Percentiles rank a stretch among this genome's conserved stretches.
These are phyloP conservation scores for Microdochium nivale DNA, from an alignment of 2,329 filamentous ascomycete species.

Conservation along the genomic window DNA sequence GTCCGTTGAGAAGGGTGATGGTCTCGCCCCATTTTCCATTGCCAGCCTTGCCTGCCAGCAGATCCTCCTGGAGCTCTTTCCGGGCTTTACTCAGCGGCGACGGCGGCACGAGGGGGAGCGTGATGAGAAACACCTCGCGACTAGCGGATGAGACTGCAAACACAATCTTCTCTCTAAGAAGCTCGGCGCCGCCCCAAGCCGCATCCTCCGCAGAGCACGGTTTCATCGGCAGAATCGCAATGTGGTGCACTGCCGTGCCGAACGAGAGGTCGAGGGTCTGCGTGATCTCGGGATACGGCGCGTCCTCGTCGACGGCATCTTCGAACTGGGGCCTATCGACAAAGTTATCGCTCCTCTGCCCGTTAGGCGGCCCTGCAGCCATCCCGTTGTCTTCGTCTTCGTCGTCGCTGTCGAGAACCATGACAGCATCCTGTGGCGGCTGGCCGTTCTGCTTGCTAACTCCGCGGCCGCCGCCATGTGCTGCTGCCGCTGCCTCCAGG, in stretches of 20 bases:
- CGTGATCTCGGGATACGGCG: slow-evolving; percentile 43
- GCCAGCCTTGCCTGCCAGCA: slow-evolving; percentile 46
- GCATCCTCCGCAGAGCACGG: slow-evolving; percentile 40
- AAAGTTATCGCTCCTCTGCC: slow-evolving; percentile 21
- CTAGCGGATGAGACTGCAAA: slow-evolving; percentile 53
- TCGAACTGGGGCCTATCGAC: slow-evolving; percentile 52
- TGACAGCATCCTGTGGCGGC: slow-evolving; percentile 40
- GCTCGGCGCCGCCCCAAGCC: slow-evolving; percentile 32
- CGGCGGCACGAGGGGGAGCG: slow-evolving; percentile 51
- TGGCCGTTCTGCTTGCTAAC: slow-evolving; percentile 43
- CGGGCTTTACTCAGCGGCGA: slow-evolving; percentile 51
- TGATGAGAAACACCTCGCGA: slow-evolving; percentile 47
- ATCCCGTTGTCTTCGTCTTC: slow-evolving; percentile 36
- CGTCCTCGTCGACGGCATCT: slow-evolving; percentile 36
- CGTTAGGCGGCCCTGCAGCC: slow-evolving; percentile 11
- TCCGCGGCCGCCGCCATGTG: slow-evolving; percentile 6
- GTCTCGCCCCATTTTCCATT: slow-evolving; percentile 57
- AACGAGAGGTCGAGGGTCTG: slow-evolving; percentile 55
- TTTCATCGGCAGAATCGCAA: slow-evolving; percentile 46
- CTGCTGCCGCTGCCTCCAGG: slow-evolving; percentile 20
- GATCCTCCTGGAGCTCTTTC: slow-evolving; percentile 39
- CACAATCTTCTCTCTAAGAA: slow-evolving; percentile 49
- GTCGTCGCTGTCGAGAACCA: slow-evolving; percentile 57
- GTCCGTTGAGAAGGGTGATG: slow-evolving; percentile 43
- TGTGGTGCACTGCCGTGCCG: slow-evolving; percentile 44